Base-by-base conservation (phyloP, 2,329 filamentous ascomycete genomes). In the Ascochyta viciae-villosae region DNA sequence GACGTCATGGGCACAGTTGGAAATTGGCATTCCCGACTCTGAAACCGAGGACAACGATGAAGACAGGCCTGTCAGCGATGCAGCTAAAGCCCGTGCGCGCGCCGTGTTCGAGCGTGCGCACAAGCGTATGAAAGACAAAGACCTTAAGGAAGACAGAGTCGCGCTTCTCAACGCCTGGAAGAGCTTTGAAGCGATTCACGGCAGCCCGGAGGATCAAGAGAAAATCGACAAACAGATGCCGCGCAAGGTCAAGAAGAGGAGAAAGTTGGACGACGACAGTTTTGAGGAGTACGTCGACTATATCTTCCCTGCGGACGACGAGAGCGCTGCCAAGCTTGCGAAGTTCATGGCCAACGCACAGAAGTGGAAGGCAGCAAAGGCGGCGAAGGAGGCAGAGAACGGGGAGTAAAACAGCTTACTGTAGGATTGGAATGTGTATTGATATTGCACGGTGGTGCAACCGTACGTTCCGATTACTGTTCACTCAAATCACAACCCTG, bases 231-330 rank as follows among this genome's bases (percentile, higher is more conserved):
- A 89, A 74, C 91, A 96, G 81, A 96, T 98, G 92, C 95, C 95
- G 31, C 86, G 93, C 63, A 88, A 89, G 78, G 90, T 91, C 71
- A 98, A 96, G 87, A 94, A 95, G 83, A 85, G 92, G 71, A 89
- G 95, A 76, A 92, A 88, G 84, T 78, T 96, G 75, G 93, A 96
- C 73, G 94, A 97, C 77, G 93, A 95, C 74, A 88, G 87, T 34
- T 97, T 92, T 80, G 92, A 99, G 82, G 95, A 99, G 80, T 98
- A 96, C 76, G 86, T 95, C 78, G 95, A 98, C 76, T 98, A 96
- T 69, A 86, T 99, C 31, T 99, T 99, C 86, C 95, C 95, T 0
- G 92, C 91, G 4, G 95, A 98, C 79, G 93, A 97, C 75, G 87
- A 91, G 78, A 89, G 91, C 73, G 89, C 89, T 52, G 89, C 89